A percentile compares a stretch with the other conserved stretches of the same genome.
Evolutionary conservation across 73 alveolate species (phyloP).

Genomic region (Paramecium tetraurelia): DNA sequence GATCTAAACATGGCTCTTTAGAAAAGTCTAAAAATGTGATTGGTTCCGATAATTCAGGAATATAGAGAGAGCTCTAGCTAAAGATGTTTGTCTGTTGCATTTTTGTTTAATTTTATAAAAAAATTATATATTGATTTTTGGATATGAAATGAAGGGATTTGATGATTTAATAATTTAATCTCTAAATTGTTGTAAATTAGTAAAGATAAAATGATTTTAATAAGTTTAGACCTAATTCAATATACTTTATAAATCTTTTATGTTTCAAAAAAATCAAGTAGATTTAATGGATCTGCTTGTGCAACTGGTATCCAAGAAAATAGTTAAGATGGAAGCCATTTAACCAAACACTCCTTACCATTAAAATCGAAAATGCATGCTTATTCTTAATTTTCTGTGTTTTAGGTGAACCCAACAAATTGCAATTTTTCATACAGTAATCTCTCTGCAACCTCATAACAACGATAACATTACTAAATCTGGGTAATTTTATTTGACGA

Average conservation of each 20-base stretch:
- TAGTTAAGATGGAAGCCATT: neutral
- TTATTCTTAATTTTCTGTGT: neutral
- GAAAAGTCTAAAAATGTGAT: neutral
- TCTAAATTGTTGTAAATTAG: neutral
- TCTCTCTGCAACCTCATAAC: neutral
- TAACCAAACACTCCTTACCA: neutral
- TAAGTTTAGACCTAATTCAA: neutral
- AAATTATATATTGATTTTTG: neutral
- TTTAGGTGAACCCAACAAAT: neutral
- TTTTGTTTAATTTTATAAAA: neutral
- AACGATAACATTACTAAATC: neutral
- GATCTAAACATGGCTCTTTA: neutral
- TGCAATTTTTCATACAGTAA: neutral
- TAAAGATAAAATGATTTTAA: neutral
- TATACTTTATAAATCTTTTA: neutral
- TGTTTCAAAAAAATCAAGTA: neutral
- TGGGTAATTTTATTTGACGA: neutral
- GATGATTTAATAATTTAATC: neutral
- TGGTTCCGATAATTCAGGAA: neutral
- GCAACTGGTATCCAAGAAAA: neutral
- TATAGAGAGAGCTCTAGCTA: neutral
- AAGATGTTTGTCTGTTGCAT: neutral
- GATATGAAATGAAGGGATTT: neutral
- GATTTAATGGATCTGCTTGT: neutral
- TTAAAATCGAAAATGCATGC: neutral